Evolutionary conservation across 1,139 yeast species (phyloP).

Genomic region (Saccharomyces hybrid): DNA sequence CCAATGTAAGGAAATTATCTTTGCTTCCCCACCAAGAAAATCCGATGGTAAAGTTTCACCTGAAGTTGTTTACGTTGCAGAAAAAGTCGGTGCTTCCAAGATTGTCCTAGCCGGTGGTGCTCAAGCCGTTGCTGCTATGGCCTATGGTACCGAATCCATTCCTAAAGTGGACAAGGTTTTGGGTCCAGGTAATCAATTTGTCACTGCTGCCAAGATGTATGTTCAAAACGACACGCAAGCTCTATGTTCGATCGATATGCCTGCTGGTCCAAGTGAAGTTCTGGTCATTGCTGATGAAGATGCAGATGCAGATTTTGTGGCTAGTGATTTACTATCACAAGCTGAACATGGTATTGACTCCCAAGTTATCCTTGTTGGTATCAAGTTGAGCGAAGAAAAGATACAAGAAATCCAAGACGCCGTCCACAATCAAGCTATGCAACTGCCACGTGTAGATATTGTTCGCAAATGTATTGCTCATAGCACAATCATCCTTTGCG

Average conservation of each 20-base stretch:
- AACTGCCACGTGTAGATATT: constrained; percentile 88
- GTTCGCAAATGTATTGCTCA: constrained; percentile 88
- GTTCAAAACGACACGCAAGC: constrained; percentile 95
- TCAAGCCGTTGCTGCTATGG: constrained; percentile 98
- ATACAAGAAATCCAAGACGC: constrained; percentile 69
- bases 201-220: constrained; percentile 97
- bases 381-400: constrained; percentile 53
- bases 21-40: constrained; percentile 96
- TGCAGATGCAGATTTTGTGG: constrained; percentile 93
- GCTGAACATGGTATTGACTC: constrained; percentile 99
- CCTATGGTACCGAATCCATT: constrained; percentile 89
- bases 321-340: constrained; percentile 89
- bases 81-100: constrained; percentile 83
- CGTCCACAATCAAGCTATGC: constrained; percentile 71
- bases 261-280: constrained; percentile 99
- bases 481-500: constrained; percentile 70
- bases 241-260: constrained; percentile 95
- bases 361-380: constrained; percentile 88
- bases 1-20: constrained; percentile 84
- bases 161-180: constrained; percentile 93
- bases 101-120: constrained; percentile 98
- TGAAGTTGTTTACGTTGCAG: constrained; percentile 95
- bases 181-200: constrained; percentile 99
- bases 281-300: constrained; percentile 80
- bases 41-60: constrained; percentile 87